Evolutionary conservation across 768 basidiomycete species (phyloP).

Genomic region (Paxillus rubicundulus): DNA sequence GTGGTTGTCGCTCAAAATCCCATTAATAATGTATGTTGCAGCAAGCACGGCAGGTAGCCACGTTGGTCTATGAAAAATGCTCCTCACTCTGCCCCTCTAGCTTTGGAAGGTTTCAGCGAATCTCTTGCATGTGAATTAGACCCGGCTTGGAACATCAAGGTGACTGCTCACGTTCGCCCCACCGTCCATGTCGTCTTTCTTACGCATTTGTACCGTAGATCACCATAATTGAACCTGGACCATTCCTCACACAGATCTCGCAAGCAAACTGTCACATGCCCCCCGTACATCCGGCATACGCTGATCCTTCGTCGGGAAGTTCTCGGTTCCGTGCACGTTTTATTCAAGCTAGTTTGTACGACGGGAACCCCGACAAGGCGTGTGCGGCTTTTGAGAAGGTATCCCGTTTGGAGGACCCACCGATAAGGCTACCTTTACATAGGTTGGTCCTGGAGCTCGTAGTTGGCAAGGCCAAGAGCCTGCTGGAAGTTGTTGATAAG

Average conservation of each 20-base stretch:
- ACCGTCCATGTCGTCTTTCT: no score
- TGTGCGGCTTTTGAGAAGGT: conserved; percentile 19
- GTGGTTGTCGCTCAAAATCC: neutral
- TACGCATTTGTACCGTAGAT: neutral
- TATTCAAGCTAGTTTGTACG: neutral
- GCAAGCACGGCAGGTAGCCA: neutral
- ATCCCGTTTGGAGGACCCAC: conserved; percentile 19
- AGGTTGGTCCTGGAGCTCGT: neutral
- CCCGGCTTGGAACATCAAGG: conserved; percentile 31
- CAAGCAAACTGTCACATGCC: neutral
- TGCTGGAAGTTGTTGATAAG: conserved; percentile 14
- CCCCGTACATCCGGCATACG: conserved; percentile 1
- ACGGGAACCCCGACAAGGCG: conserved; percentile 22
- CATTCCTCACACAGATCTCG: conserved; percentile 3
- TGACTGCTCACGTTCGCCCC: neutral
- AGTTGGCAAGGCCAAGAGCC: conserved; percentile 11
- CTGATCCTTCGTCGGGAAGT: neutral
- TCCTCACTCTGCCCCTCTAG: conserved; percentile 4
- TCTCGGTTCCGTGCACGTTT: neutral
- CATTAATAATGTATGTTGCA: neutral
- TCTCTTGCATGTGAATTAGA: conserved; percentile 21
- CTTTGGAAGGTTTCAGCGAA: conserved; percentile 26
- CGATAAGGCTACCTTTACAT: conserved; percentile 22
- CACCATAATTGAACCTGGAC: conserved; percentile 8
- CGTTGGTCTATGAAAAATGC: neutral